Percentiles rank a stretch among this genome's conserved stretches.
Evolutionary conservation across 1,284 basidiomycete genomes (phyloP).

Genomic region (Butyriboletus appendiculatus): DNA sequence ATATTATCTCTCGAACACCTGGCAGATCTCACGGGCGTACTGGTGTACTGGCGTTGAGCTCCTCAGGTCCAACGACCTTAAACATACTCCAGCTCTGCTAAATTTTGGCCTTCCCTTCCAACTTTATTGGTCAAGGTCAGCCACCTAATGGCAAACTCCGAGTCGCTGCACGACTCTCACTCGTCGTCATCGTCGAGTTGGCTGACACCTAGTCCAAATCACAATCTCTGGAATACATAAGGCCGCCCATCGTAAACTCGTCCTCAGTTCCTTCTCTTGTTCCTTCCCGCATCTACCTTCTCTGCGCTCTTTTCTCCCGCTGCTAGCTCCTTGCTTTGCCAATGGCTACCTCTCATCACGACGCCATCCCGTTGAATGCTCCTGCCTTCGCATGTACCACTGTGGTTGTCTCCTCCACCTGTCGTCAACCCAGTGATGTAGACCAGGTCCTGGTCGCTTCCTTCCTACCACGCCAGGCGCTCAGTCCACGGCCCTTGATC

Average conservation of each 20-base stretch:
- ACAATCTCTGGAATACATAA: constrained; percentile 12
- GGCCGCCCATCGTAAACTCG: neutral
- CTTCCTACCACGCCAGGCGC: neutral
- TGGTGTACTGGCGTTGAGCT: no score
- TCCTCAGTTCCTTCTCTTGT: constrained; percentile 1
- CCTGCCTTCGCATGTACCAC: neutral
- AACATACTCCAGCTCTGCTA: no score
- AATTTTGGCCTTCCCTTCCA: no score
- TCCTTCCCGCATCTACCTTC: neutral
- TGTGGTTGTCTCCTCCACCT: neutral
- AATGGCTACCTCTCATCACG: constrained; percentile 5
- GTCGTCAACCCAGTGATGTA: neutral
- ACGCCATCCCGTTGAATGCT: neutral
- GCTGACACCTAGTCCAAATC: constrained; percentile 6
- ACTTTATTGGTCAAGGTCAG: neutral
- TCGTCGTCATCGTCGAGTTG: neutral
- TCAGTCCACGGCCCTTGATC: neutral
- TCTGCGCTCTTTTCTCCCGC: no score
- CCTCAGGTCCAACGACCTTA: no score
- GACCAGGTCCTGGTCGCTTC: neutral
- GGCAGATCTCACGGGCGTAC: no score
- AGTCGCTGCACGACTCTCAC: neutral
- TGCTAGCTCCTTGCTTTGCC: neutral
- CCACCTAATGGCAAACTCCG: neutral
- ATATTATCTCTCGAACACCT: no score